Evolutionary conservation across 495 filamentous ascomycete species (phyloP), one percentile per base, ranked within the genome.

Genomic region (Penicillium robsamsonii): DNA sequence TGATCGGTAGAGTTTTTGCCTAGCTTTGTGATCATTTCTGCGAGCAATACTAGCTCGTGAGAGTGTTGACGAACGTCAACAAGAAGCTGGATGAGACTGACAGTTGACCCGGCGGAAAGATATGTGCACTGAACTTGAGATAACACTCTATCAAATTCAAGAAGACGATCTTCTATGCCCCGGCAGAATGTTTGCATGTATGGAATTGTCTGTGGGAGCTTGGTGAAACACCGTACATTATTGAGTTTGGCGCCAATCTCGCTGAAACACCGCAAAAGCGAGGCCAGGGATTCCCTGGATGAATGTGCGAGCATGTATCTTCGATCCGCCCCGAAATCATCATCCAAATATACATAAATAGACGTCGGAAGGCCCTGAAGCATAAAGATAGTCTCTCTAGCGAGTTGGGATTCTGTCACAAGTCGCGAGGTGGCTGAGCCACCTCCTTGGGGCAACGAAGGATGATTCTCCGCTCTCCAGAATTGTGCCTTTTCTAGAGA

Each of bases 301-400:
- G 68, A 57, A 63, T 81, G 73, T 24, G 61, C 59, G 31, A 81
- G 62, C 0, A 58, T 62, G 61, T 76, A 77, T 38, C 63, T 64
- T 29, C 66, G 67, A 53, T 72, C 72, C 18, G 78, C 50, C 33
- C 64, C 70, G 12, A 77, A 61, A 2, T 66, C 66, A 15, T 74
- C 61, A 31, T 82, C 77, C 33, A 72, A 46, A 8, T 67, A 66
- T 65, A 62, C 61, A 53, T 89, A 96, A 6, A 96, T 67, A 18
- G 83, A 86, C 1, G 89, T 95, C 35, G 86, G 82, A 18, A 96
- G 73, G 0, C 91, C 92, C 31, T 83, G 79, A 1, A 97, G 81
- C 91, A 96, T 93, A 59, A 89, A 92, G 1, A 96, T 74, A 1
- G 83, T 77, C 60, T 97, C 92, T 41, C 92, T 85, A 31, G 92